A percentile compares a stretch with the other conserved stretches of the same genome.
Conservation (phyloP, 2,329 filamentous ascomycete species). For the Alternaria consortialis region DNA sequence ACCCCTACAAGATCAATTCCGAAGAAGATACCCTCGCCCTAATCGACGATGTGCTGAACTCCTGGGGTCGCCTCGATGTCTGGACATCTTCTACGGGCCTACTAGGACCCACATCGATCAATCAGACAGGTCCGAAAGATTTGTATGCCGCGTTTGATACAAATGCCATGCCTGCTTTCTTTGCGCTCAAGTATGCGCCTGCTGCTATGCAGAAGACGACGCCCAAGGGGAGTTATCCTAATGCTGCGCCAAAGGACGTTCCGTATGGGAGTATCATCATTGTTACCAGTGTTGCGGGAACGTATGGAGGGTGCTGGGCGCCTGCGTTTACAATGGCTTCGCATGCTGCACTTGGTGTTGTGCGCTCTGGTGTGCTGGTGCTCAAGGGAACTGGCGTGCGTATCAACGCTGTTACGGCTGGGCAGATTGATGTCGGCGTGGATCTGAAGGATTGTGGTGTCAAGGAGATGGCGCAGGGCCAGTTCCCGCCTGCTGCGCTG, state of each 20-base stretch:
- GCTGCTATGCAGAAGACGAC: conserved; percentile 70
- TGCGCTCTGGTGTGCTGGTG: conserved; percentile 65
- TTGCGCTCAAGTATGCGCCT: conserved; percentile 70
- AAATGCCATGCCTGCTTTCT: conserved; percentile 70
- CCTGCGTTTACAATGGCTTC: conserved; percentile 68
- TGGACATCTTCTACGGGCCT: conserved; percentile 68
- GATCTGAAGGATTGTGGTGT: conserved; percentile 53
- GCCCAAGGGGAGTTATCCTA: conserved; percentile 64
- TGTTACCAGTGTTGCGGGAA: conserved; percentile 66
- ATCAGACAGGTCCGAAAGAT: conserved; percentile 64
- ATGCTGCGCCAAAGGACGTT: conserved; percentile 67
- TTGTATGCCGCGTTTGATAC: conserved; percentile 67
- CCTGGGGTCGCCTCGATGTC: conserved; percentile 65
- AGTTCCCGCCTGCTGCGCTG: conserved; percentile 64
- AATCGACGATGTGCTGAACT: conserved; percentile 70
- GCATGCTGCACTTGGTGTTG: conserved; percentile 69
- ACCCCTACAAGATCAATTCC: conserved; percentile 66
- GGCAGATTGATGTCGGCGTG: conserved; percentile 58
- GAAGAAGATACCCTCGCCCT: conserved; percentile 68
- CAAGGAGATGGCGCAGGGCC: conserved; percentile 58
- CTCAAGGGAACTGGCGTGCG: conserved; percentile 67
- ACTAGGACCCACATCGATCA: conserved; percentile 64
- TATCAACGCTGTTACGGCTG: conserved; percentile 64
- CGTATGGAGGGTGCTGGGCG: conserved; percentile 67
- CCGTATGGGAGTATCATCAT: conserved; percentile 71